phyloP scores from a whole-genome alignment of 2,329 filamentous ascomycete species.

The Huntiella decipiens region DNA sequence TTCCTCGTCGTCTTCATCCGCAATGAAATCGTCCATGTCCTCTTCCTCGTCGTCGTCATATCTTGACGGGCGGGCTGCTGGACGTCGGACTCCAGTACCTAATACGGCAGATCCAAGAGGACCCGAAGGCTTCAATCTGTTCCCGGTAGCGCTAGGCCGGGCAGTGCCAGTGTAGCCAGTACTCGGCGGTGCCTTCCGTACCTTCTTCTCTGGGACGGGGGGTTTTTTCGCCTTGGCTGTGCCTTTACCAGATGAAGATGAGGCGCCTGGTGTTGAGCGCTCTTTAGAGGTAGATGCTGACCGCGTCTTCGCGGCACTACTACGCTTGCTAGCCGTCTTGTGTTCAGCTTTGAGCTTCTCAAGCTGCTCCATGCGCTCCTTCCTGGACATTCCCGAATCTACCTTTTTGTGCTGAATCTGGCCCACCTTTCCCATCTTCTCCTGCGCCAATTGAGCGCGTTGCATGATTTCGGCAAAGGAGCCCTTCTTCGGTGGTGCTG shows the following conservation, averaged over 20 bases:
- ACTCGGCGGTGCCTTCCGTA: conserved; percentile 44
- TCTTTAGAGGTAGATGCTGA: not conserved
- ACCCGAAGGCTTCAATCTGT: conserved; percentile 13
- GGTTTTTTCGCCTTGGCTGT: conserved; percentile 11
- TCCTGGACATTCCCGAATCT: conserved; percentile 39
- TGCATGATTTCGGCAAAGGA: conserved; percentile 59
- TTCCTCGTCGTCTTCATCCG: conserved; percentile 42
- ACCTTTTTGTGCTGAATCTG: conserved; percentile 58
- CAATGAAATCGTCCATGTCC: conserved; percentile 40
- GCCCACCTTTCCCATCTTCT: conserved; percentile 40
- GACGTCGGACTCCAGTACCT: conserved; percentile 14
- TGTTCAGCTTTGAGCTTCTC: conserved; percentile 7
- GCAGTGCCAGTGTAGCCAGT: conserved; percentile 48
- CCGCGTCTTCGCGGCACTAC: not conserved
- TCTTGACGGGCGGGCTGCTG: conserved; percentile 22
- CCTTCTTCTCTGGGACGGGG: conserved; percentile 31
- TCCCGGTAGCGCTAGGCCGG: conserved; percentile 30
- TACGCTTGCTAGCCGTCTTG: not conserved
- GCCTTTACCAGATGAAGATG: not conserved
- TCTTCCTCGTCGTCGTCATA: conserved; percentile 38
- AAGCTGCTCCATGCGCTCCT: conserved; percentile 29
- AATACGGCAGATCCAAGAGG: conserved; percentile 20
- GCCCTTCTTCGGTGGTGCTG: conserved; percentile 43
- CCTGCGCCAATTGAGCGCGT: conserved; percentile 47
- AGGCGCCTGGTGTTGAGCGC: not conserved